Percentiles rank a stretch among this genome's conserved stretches.
phyloP scores from a whole-genome alignment of 257 asterid genomes.

The Fraxinus anomala region DNA sequence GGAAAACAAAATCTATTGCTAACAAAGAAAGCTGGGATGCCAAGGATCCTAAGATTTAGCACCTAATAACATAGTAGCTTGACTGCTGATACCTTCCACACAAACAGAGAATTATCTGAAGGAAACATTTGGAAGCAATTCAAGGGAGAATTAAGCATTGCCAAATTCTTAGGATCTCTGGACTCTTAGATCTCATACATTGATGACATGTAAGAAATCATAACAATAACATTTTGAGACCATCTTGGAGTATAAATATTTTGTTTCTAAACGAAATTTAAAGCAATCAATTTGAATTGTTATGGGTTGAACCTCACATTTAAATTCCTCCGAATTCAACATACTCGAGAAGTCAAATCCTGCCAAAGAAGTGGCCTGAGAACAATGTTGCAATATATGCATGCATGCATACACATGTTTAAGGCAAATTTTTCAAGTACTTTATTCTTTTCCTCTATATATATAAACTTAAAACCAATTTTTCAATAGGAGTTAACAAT shows the following conservation, averaged over 20 bases:
- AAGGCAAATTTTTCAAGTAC: not conserved
- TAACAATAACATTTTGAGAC: constrained; percentile 9
- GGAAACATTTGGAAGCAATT: not conserved
- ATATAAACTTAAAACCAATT: not conserved
- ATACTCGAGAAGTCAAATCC: not conserved
- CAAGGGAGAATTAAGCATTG: constrained; percentile 13
- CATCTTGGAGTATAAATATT: not conserved
- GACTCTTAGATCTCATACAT: constrained; percentile 13
- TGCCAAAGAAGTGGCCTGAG: not conserved
- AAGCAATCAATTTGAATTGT: not conserved
- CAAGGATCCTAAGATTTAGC: constrained; percentile 1
- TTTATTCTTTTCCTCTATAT: not conserved
- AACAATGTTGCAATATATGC: not conserved
- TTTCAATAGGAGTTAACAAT: not conserved
- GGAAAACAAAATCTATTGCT: not conserved
- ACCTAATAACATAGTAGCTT: constrained; percentile 7
- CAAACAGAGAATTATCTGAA: constrained; percentile 17
- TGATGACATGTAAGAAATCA: constrained; percentile 17
- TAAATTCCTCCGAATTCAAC: not conserved
- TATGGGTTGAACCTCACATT: not conserved
- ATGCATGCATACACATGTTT: not conserved
- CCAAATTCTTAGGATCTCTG: constrained; percentile 18
- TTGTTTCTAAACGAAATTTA: not conserved
- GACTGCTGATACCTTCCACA: constrained; percentile 16
- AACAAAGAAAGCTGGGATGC: constrained; percentile 19